Conservation (phyloP, 176 grass and related monocot species). For the Tillandsia leiboldiana region DNA sequence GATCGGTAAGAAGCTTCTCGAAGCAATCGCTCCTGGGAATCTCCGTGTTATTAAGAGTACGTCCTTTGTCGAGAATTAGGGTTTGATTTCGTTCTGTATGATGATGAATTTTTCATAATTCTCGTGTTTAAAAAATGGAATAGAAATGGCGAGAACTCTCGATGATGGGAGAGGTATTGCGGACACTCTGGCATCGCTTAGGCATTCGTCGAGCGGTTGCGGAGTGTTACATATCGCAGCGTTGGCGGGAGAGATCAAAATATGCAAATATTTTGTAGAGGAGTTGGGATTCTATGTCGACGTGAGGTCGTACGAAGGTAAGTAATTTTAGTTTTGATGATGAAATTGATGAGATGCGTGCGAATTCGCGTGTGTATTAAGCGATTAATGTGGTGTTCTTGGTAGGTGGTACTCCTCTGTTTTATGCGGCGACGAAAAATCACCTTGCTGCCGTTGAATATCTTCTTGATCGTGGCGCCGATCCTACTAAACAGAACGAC, state of each 20-base stretch:
- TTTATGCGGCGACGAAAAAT: not conserved
- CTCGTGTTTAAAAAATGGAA: not conserved
- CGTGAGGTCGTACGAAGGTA: not conserved
- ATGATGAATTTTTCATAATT: not conserved
- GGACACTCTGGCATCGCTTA: not conserved
- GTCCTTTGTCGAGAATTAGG: not conserved
- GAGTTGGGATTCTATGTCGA: slow-evolving; percentile 14
- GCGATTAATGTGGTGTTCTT: not conserved
- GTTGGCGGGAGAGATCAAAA: slow-evolving; percentile 2
- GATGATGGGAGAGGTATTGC: slow-evolving; percentile 2
- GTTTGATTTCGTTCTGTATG: slow-evolving; percentile 1
- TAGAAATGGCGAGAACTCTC: slow-evolving; percentile 8
- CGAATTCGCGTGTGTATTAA: not conserved
- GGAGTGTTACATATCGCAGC: slow-evolving; percentile 33
- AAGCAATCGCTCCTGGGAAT: slow-evolving; percentile 9
- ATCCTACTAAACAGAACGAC: slow-evolving; percentile 14
- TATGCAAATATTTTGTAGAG: slow-evolving; percentile 32
- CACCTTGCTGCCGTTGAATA: slow-evolving; percentile 10
- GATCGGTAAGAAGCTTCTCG: not conserved
- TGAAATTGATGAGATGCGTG: not conserved
- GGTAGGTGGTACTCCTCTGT: slow-evolving; percentile 23
- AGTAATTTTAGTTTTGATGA: not conserved
- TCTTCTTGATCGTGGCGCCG: slow-evolving; percentile 29
- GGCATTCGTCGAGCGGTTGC: slow-evolving; percentile 3
- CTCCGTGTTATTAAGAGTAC: slow-evolving; percentile 29